Evolutionary conservation across 2,329 filamentous ascomycete species (phyloP).

Genomic region (Nemania sp.): DNA sequence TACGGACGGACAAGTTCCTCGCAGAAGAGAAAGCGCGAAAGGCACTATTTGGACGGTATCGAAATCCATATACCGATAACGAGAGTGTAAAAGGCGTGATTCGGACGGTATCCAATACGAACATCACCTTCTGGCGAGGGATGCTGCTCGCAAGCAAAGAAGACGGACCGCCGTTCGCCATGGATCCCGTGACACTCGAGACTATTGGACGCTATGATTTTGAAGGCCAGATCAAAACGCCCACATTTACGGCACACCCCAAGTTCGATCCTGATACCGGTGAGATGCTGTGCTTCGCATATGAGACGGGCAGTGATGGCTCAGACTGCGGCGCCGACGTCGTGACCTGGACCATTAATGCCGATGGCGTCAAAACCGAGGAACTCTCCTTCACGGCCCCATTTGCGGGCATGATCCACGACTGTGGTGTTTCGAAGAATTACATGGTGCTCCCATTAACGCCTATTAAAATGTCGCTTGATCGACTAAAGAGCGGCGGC

Average conservation of each 20-base stretch:
- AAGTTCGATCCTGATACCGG: constrained; percentile 57
- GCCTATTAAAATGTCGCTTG: constrained; percentile 51
- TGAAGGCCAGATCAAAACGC: constrained; percentile 52
- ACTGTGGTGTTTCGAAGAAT: constrained; percentile 53
- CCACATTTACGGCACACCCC: constrained; percentile 57
- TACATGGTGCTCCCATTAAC: constrained; percentile 54
- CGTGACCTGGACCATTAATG: constrained; percentile 52
- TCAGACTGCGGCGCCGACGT: constrained; percentile 50
- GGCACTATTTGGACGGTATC: constrained; percentile 57
- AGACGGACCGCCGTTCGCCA: constrained; percentile 54
- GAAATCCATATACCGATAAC: constrained; percentile 61
- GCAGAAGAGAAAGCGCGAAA: constrained; percentile 37
- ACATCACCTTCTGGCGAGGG: constrained; percentile 62
- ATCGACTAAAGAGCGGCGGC: constrained; percentile 50
- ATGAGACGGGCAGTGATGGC: constrained; percentile 51
- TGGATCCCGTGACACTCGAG: constrained; percentile 55
- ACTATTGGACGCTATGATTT: constrained; percentile 57
- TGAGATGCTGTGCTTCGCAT: constrained; percentile 58
- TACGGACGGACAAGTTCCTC: constrained; percentile 46
- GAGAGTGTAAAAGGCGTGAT: constrained; percentile 60
- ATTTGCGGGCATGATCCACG: constrained; percentile 58
- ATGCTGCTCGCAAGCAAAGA: constrained; percentile 61
- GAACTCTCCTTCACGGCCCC: constrained; percentile 56
- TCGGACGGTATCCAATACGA: constrained; percentile 62
- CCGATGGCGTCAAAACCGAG: constrained; percentile 49